Conservation (phyloP, 202 grass and related monocot genomes). For the Carex sylvatica region DNA sequence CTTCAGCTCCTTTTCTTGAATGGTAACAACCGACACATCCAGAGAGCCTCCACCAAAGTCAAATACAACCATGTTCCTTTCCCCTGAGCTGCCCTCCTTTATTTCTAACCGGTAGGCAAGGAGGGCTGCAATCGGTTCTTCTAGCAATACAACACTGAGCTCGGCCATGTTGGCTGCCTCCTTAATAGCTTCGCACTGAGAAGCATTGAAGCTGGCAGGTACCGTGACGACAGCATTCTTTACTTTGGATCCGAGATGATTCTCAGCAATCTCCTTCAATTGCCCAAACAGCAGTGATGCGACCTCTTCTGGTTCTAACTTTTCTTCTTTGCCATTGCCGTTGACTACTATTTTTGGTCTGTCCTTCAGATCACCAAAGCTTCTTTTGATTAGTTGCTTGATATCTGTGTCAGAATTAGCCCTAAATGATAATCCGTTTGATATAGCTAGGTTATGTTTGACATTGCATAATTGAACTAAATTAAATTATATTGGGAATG, state of each 20-base stretch:
- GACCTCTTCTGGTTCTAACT: slow-evolving; percentile 62
- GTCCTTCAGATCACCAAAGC: slow-evolving; percentile 39
- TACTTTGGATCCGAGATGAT: slow-evolving; percentile 38
- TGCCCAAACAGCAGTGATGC: slow-evolving; percentile 70
- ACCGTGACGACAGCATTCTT: slow-evolving; percentile 72
- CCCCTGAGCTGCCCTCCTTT: slow-evolving; percentile 34
- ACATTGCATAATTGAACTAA: neutral
- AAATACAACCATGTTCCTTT: slow-evolving; percentile 79
- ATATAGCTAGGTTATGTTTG: neutral
- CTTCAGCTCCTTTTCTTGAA: slow-evolving; percentile 63
- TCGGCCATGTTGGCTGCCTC: slow-evolving; percentile 57
- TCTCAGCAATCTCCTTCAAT: slow-evolving; percentile 75
- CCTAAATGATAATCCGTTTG: neutral
- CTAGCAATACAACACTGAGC: slow-evolving; percentile 68
- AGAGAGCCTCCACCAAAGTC: slow-evolving; percentile 79
- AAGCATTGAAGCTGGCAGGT: slow-evolving; percentile 70
- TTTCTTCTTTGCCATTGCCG: slow-evolving; percentile 73
- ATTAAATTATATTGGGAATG: neutral
- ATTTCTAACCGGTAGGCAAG: slow-evolving; percentile 71
- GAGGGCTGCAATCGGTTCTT: slow-evolving; percentile 57
- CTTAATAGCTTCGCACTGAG: slow-evolving; percentile 63
- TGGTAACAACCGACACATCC: slow-evolving; percentile 67
- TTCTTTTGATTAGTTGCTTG: slow-evolving; percentile 58
- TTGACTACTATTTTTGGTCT: slow-evolving; percentile 72
- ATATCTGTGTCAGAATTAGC: slow-evolving; percentile 40